Base-by-base conservation (phyloP, 2,329 filamentous ascomycete species). In the Fragosphaeria purpurea region DNA sequence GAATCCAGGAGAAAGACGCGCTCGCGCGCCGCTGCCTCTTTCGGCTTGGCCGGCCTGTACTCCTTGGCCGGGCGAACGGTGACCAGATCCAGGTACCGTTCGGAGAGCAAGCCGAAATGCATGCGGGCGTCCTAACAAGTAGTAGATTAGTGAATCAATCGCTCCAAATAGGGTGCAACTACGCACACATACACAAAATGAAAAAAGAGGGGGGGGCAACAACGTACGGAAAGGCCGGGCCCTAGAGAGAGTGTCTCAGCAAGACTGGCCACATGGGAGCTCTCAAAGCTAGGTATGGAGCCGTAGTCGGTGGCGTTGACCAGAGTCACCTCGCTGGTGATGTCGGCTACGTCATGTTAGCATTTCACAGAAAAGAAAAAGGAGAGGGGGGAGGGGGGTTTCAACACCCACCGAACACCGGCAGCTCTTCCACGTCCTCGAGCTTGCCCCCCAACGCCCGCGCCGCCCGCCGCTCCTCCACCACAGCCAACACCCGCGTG, bases 11-110 rank as follows among this genome's bases (percentile, higher is more conserved):
- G 63, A 48, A 71, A 75, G 3, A 66, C 63, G 41, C 70, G 67
- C 41, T 80, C 75, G 1, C 65, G 57, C 7, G 64, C 60, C 0
- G 67, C 62, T 0, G 65, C 63, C 1, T 70, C 65, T 3, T 61
- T 55, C 0, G 67, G 56, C 33, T 70, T 72, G 22, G 61, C 53
- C 1, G 71, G 67, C 56, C 79, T 80, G 63, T 76, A 75, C 6
- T 72, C 68, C 2, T 74, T 67, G 0, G 74, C 70, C 1, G 74
- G 67, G 47, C 71, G 74, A 59, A 72, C 74, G 31, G 60, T 59
- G 5, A 80, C 60, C 2, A 76, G 55, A 45, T 77, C 73, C 11
- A 78, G 65, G 57, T 76, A 79, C 4, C 69, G 68, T 56, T 81
- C 77, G 0, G 72, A 58, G 1, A 77, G 61, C 10, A 80, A 58